These are phyloP conservation scores for Metschnikowia amazonensis DNA, from an alignment of 805 yeast species.

Conservation along the genomic window DNA sequence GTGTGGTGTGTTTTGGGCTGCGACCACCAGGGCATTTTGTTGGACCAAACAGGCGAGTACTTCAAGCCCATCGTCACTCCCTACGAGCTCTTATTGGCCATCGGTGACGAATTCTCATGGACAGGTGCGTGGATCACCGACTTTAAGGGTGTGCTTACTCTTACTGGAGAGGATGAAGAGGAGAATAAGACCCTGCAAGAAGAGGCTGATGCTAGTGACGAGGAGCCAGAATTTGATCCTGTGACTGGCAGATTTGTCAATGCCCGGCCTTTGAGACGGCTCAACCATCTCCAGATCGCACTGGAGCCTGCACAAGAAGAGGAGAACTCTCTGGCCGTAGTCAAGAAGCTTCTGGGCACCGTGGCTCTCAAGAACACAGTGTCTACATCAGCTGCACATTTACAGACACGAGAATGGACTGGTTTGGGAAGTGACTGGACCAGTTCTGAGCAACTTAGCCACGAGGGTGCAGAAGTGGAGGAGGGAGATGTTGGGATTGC, in stretches of 20 bases:
- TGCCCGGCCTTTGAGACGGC: constrained; percentile 70
- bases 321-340: constrained; percentile 37
- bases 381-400: constrained; percentile 78
- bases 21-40: constrained; percentile 85
- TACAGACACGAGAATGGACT: constrained; percentile 76
- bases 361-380: constrained; percentile 72
- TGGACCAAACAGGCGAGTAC: constrained; percentile 76
- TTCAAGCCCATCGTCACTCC: constrained; percentile 93
- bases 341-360: constrained; percentile 52
- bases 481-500: constrained; percentile 88
- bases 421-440: constrained; percentile 86
- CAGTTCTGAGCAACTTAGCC: constrained; percentile 18
- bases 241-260: constrained; percentile 77
- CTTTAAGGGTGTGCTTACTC: constrained; percentile 51
- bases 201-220: constrained; percentile 25
- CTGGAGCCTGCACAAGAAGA: constrained; percentile 12
- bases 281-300: constrained; percentile 62
- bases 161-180: constrained; percentile 34
- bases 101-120: constrained; percentile 77
- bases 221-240: constrained; percentile 79
- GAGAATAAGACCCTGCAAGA: not conserved
- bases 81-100: constrained; percentile 79
- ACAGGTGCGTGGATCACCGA: constrained; percentile 91
- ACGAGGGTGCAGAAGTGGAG: constrained; percentile 75
- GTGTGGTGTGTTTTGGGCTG: constrained; percentile 95